Evolutionary conservation across 2,329 filamentous ascomycete genomes (phyloP), one percentile per base, ranked within the genome.

Genomic region (Hypoxylon sp.): DNA sequence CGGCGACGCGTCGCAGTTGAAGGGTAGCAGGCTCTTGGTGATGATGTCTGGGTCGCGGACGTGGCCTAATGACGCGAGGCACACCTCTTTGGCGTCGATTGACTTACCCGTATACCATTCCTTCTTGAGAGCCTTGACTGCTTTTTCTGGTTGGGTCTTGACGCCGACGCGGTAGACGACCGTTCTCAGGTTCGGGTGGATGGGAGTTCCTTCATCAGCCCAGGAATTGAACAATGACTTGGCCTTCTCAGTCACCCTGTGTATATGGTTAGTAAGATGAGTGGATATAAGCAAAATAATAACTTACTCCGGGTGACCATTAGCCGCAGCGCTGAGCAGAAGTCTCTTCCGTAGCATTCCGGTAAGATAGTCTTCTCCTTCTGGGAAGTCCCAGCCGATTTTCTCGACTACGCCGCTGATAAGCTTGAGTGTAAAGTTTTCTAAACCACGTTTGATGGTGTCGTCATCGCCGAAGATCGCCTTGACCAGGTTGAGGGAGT

Each of bases 71-170:
- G 91, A 87, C 37, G 86, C 82, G 2, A 98, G 85, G 69, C 88
- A 91, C 68, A 97, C 91, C 70, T 97, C 93, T 78, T 94, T 96
- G 71, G 93, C 94, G 72, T 98, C 95, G 37, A 97, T 89, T 6
- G 93, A 92, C 54, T 90, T 90, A 11, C 93, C 95, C 52, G 83
- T 89, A 67, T 88, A 84, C 84, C 92, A 98, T 76, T 97, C 94
- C 56, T 92, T 87, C 81, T 94, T 93, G 56, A 99, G 85, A 6
- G 89, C 85, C 26, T 91, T 85, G 69, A 93, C 92, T 15, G 88
- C 82, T 54, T 85, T 84, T 6, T 87, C 87, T 6, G 93, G 88
- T 68, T 94, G 87, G 59, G 79, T 78, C 67, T 88, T 89, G 62
- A 97, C 84, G 24, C 88, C 90, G 34, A 93, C 89, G 61, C 89